Evolutionary conservation across 768 basidiomycete genomes (phyloP).

Genomic region (Mycena venus): DNA sequence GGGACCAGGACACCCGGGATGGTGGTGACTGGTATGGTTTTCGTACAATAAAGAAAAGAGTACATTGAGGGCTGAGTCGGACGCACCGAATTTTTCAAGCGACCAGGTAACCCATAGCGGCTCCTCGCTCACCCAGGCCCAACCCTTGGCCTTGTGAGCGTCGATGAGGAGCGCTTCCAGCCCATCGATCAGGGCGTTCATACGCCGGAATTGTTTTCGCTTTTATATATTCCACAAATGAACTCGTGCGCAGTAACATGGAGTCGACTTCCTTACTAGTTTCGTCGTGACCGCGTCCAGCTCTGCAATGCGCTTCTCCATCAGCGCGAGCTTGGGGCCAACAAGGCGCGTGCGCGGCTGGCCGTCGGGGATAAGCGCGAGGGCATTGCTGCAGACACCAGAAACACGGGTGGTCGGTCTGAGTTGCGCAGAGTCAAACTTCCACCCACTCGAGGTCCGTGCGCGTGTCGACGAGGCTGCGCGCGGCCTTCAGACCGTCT

Average conservation of each 20-base stretch:
- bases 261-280: no score
- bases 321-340: conserved; percentile 72
- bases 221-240: conserved; percentile 41
- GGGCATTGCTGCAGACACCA: conserved; percentile 66
- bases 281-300: conserved; percentile 71
- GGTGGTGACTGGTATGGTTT: conserved; percentile 8
- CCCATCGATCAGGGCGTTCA: conserved; percentile 73
- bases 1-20: conserved; percentile 27
- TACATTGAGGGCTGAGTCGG: neutral
- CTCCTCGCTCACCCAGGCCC: conserved; percentile 77
- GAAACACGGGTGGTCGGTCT: conserved; percentile 29
- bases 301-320: conserved; percentile 75
- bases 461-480: conserved; percentile 78
- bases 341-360: conserved; percentile 73
- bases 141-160: conserved; percentile 79
- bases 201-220: conserved; percentile 80
- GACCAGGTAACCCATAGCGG: conserved; percentile 89
- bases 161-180: conserved; percentile 77
- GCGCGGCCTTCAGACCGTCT: conserved; percentile 85
- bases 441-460: conserved; percentile 91
- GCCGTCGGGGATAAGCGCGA: conserved; percentile 67
- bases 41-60: neutral
- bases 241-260: neutral
- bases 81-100: conserved; percentile 80
- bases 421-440: neutral